phyloP scores from a whole-genome alignment of 306 rosid genomes.

The Leucaena leucocephala region DNA sequence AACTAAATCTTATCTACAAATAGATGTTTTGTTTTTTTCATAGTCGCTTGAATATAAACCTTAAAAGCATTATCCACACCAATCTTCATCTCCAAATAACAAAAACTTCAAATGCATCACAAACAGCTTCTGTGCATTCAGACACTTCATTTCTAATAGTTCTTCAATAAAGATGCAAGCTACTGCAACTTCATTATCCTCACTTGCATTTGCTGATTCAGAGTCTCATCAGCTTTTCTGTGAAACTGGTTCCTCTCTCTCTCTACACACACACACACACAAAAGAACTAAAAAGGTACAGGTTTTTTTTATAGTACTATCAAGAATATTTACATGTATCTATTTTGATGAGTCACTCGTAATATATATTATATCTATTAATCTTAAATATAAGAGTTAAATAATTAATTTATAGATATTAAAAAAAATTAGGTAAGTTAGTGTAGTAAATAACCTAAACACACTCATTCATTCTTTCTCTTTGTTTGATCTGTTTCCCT shows the following conservation, averaged over 20 bases:
- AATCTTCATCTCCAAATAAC: constrained; percentile 2
- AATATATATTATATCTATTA: neutral
- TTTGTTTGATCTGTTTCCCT: neutral
- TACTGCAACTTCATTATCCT: neutral
- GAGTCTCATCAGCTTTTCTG: constrained; percentile 5
- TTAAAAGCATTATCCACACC: constrained; percentile 33
- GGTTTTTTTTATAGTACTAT: neutral
- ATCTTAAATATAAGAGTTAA: too few species aligned
- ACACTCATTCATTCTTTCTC: neutral
- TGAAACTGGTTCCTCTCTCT: constrained; percentile 37
- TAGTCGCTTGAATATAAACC: neutral
- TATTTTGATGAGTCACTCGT: neutral
- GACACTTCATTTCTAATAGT: constrained; percentile 3
- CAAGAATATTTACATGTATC: neutral
- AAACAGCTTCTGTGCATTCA: neutral
- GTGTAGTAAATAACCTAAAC: too few species aligned
- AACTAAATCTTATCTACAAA: constrained; percentile 42
- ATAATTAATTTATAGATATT: too few species aligned
- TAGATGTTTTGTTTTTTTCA: neutral
- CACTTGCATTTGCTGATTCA: neutral
- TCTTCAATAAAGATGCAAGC: constrained; percentile 4
- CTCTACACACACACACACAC: neutral
- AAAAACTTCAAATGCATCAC: neutral
- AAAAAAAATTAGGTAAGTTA: too few species aligned
- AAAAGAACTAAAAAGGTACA: neutral